Evolutionary conservation across 2,329 filamentous ascomycete species (phyloP).

Genomic region (Hypoxylon sp.): DNA sequence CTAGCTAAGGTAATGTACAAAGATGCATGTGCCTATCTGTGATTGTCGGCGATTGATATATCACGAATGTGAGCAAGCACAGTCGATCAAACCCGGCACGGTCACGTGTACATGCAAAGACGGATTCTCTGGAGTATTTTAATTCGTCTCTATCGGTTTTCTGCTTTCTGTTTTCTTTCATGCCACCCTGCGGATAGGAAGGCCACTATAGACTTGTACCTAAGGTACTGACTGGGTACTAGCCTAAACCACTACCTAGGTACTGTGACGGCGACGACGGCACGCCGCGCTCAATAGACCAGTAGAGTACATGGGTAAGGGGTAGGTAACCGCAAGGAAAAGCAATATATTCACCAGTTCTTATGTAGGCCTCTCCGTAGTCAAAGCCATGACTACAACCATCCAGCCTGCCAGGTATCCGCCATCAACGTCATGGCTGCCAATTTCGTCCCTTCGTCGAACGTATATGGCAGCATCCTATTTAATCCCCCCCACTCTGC

Average conservation of each 20-base stretch:
- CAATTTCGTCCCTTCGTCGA: constrained; percentile 16
- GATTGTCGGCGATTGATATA: not conserved
- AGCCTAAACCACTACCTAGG: not conserved
- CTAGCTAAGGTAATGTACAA: not conserved
- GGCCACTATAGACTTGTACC: constrained; percentile 1
- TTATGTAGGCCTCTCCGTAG: not conserved
- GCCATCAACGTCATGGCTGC: constrained; percentile 8
- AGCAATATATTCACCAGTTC: not conserved
- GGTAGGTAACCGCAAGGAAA: not conserved
- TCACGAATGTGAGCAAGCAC: not conserved
- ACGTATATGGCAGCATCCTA: constrained; percentile 4
- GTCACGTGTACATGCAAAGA: not conserved
- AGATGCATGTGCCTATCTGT: not conserved
- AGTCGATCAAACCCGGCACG: not conserved
- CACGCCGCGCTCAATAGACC: not conserved
- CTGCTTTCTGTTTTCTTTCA: not conserved
- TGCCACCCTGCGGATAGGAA: not conserved
- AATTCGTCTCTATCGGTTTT: constrained; percentile 10
- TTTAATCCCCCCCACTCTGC: constrained; percentile 11
- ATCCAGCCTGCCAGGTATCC: not conserved
- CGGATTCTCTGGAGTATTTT: not conserved
- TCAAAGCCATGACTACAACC: not conserved
- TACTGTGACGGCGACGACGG: not conserved
- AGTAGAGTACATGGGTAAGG: not conserved
- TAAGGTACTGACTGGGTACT: not conserved